A percentile compares a stretch with the other conserved stretches of the same genome.
phyloP scores from a whole-genome alignment of 306 rosid genomes.

The Malus asiatica region DNA sequence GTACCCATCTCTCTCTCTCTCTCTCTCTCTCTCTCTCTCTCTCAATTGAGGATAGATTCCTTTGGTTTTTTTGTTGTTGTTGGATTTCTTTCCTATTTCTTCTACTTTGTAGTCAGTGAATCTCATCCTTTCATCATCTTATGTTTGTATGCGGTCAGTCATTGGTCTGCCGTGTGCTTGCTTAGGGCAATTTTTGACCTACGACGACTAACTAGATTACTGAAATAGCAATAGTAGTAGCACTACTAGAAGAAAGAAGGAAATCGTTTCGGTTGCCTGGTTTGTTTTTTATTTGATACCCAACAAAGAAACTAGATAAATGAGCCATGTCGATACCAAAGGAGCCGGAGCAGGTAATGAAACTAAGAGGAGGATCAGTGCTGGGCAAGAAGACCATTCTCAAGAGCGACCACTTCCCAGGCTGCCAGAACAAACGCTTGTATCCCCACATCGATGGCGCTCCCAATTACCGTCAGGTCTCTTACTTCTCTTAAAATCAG shows the following conservation, averaged over 20 bases:
- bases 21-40: too few species aligned
- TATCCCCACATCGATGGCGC: constrained; percentile 91
- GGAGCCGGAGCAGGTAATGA: constrained; percentile 77
- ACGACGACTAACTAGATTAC: not conserved
- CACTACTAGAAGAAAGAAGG: not conserved
- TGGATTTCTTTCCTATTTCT: not conserved
- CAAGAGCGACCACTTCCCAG: constrained; percentile 94
- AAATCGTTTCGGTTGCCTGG: not conserved
- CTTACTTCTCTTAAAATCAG: too few species aligned
- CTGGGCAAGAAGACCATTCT: constrained; percentile 88
- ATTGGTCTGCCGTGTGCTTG: not conserved
- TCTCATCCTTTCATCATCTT: too few species aligned
- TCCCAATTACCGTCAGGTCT: constrained; percentile 87
- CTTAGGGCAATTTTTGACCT: not conserved
- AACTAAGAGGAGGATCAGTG: constrained; percentile 71
- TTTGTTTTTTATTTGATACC: too few species aligned
- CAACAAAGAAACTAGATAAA: not conserved
- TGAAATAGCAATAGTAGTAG: too few species aligned
- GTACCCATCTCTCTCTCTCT: too few species aligned
- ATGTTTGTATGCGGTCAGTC: not conserved
- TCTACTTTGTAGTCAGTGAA: not conserved
- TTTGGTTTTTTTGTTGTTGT: not conserved
- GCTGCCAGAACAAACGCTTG: constrained; percentile 88
- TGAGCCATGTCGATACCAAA: constrained; percentile 38
- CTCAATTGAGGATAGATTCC: not conserved